Base-by-base conservation (phyloP, 768 basidiomycete genomes). In the Suillus ampliporus region DNA sequence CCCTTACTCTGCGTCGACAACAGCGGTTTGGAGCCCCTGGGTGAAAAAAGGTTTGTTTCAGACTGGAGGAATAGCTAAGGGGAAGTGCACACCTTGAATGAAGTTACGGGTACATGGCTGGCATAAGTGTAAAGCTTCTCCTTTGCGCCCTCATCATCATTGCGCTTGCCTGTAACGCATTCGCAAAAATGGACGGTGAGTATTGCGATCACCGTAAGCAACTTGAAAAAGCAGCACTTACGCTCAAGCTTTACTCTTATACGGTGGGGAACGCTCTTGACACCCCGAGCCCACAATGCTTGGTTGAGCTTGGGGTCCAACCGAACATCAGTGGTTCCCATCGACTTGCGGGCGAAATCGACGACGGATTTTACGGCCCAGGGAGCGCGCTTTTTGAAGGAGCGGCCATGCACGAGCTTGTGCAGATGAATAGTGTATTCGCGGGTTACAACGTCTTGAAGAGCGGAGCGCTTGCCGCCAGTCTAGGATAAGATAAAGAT, bases 371-470 rank as follows among this genome's bases (percentile, higher is more conserved):
- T 99, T 80, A 99, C 87, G 69, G 95, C 97, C 83, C 89, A 90
- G 26, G 97, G 97, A 19, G 97, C 95, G 70, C 96, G 91, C 86
- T 97, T 97, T 84, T 98, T 98, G 86, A 97, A 98, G 47, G 92
- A 90, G 64, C 90, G 87, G 69, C 91, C 93, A 79, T 95, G 93
- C 47, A 95, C 94, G 69, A 81, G 89, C 80, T 97, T 97, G 89
- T 97, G 95, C 44, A 98, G 82, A 81, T 97, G 94, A 84, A 98
- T 91, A 74, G 97, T 98, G 90, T 98, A 97, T 79, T 99, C 97
- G 74, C 96, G 90, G 68, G 96, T 92, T 68, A 98, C 97, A 81
- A 98, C 97, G 79, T 99, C 97, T 80, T 93, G 88, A 77, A 98
- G 93, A 60, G 97, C 97, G 64, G 95, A 96, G 80, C 97, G 95